Base-by-base conservation (phyloP, 306 rosid genomes). In the Acmispon strigosus region DNA sequence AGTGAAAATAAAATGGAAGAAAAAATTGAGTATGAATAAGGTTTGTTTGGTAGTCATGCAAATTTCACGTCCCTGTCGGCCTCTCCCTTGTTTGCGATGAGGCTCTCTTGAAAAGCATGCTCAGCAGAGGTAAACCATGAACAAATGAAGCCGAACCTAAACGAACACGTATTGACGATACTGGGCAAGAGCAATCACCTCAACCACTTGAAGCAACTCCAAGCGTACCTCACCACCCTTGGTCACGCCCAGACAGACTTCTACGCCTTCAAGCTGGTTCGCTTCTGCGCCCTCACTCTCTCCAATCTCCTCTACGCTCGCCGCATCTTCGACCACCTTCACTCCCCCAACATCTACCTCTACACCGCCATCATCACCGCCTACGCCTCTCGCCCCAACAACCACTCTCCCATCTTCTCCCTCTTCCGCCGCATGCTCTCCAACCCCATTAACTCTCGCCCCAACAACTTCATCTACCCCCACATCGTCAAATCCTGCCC, bases 351-450 rank as follows among this genome's bases (percentile, higher is more conserved):
- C 56, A 84, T 82, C 24, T 82, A 66, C 71, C 86, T 85, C 63
- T 89, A 78, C 69, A 84, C 96, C 14, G 96, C 93, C 67, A 73
- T 92, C 74, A 84, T 87, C 82, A 86, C 96, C 2, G 88, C 91
- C 2, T 87, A 82, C 45, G 89, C 92, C 1, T 66, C 86, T 57
- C 82, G 65, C 1, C 83, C 78, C 16, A 10, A 62, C 39, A 72
- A 76, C 60, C 78, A 77, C 34, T 67, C 44, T 13, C 59, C 83
- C 5, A 81, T 85, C 8, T 53, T 86, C 29, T 6, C 62, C 27
- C 74, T 89, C 45, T 86, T 63, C 71, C 86, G 77, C 60, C 37
- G 41, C 64, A 83, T 92, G 98, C 77, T 89, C 20, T 76, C 11
- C 43, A 48, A 10, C 34, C 48, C 18, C 12, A 47, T 73, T 11